Evolutionary conservation across 352 stramenopile species (phyloP).

Genomic region (Lagenidium sp.): DNA sequence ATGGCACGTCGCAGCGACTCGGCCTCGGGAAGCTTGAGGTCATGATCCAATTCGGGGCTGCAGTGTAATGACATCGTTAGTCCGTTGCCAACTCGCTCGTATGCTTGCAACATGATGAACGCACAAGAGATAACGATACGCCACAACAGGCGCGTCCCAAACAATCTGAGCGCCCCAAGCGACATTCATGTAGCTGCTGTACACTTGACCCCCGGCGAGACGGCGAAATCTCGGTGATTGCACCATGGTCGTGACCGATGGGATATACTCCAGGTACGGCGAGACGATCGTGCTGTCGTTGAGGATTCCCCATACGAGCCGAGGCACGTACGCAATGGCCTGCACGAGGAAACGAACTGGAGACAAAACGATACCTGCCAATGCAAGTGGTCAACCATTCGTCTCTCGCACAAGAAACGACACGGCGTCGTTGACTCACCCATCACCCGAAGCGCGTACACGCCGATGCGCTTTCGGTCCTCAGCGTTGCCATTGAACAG

Average conservation of each 20-base stretch:
- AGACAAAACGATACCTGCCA: constrained; percentile 38
- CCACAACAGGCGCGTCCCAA: constrained; percentile 60
- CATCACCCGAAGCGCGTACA: constrained; percentile 40
- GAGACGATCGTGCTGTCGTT: constrained; percentile 14
- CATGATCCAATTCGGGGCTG: constrained; percentile 50
- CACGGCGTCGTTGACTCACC: too few species aligned
- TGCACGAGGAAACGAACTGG: constrained; percentile 43
- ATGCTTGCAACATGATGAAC: constrained; percentile 6
- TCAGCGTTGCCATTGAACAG: constrained; percentile 48
- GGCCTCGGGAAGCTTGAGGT: constrained; percentile 42
- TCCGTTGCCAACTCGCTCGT: not conserved
- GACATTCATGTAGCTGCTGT: constrained; percentile 27
- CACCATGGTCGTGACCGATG: constrained; percentile 11
- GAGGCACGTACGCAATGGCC: constrained; percentile 35
- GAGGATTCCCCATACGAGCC: constrained; percentile 30
- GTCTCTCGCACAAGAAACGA: too few species aligned
- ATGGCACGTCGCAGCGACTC: constrained; percentile 61
- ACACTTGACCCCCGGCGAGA: constrained; percentile 42
- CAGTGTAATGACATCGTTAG: constrained; percentile 1
- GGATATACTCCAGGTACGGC: constrained; percentile 26
- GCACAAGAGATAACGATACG: constrained; percentile 74
- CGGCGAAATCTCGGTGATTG: constrained; percentile 44
- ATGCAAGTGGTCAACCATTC: too few species aligned
- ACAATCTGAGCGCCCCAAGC: constrained; percentile 43
- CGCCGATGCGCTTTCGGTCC: constrained; percentile 39